Base-by-base conservation (phyloP, 306 rosid genomes). In the Vigna trinervia region DNA sequence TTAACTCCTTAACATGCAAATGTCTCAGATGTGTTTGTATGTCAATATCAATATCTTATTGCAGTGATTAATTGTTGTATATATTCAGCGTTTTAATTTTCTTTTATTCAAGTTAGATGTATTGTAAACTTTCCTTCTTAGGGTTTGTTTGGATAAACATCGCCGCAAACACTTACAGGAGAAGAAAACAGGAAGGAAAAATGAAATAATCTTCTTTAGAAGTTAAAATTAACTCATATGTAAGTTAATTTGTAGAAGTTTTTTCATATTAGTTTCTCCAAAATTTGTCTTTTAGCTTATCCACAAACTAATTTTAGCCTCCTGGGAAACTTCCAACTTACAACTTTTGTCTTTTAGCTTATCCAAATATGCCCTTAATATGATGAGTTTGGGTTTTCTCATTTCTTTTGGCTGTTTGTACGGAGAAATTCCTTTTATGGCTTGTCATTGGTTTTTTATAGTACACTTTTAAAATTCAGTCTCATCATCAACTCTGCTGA, bases 41-140 rank as follows among this genome's bases (percentile, higher is more conserved):
- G 14, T 64, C 10, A 39, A 58, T 50, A 11, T 48, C 5, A 39
- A 66, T 50, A 73, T 77, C 50, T 74, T 47, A 45, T n/a, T 73
- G 52, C 36, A 20, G 45, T 47, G 65, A 56, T 36, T 48, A 71
- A 20, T 74, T 74, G 43, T 52, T n/a, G 46, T 22, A 59, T 32
- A 64, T 19, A 51, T n/a, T 64, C 17, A 17, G 28, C 54, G n/a
- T 13, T 19, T 53, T 11, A 22, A n/a, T 58, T 69, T 47, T 47
- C 51, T 15, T 70, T 57, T 9, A 60, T 36, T 53, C 65, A 76
- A 64, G 73, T 70, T 47, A 66, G 48, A 38, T 51, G 52, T 28
- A 15, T 56, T 59, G 22, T 50, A 72, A 38, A 57, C 10, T 14
- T 60, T 47, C 72, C 79, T 76, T 45, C n/a, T 69, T n/a, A 45